These are phyloP conservation scores for Verticillium longisporum DNA, from an alignment of 2,329 filamentous ascomycete species.

Conservation along the genomic window DNA sequence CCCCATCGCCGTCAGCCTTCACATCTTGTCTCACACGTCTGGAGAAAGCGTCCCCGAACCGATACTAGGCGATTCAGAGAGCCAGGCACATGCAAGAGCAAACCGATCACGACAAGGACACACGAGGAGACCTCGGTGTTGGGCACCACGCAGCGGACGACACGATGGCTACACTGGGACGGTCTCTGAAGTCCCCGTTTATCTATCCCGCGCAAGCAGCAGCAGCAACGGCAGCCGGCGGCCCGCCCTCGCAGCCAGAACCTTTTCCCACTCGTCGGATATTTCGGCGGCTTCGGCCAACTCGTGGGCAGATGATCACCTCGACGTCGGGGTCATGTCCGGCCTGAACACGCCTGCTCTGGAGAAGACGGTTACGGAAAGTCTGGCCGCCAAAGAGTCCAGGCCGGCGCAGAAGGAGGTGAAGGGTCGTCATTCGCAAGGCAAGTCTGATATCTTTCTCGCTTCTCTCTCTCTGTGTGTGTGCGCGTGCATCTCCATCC, in stretches of 20 bases:
- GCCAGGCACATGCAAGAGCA: neutral
- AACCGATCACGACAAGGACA: neutral
- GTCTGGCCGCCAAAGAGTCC: neutral
- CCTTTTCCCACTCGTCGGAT: slow-evolving; percentile 40
- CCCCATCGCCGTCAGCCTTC: too few species aligned
- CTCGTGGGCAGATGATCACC: slow-evolving; percentile 14
- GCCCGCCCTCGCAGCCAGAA: slow-evolving; percentile 34
- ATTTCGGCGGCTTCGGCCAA: slow-evolving; percentile 28
- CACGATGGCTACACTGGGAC: slow-evolving; percentile 40
- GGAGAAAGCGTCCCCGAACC: neutral
- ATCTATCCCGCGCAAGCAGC: slow-evolving; percentile 26
- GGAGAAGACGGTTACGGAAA: slow-evolving; percentile 8
- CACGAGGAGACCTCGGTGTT: neutral
- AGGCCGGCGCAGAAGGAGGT: neutral
- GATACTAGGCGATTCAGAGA: neutral
- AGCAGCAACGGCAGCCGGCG: slow-evolving; percentile 21
- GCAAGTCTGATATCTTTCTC: neutral
- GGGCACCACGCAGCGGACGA: neutral
- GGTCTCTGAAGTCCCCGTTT: slow-evolving; percentile 41
- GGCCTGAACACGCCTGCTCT: slow-evolving; percentile 14
- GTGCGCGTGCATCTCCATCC: neutral
- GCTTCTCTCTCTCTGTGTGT: neutral
- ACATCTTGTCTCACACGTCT: too few species aligned
- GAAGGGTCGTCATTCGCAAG: neutral
- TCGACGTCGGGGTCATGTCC: slow-evolving; percentile 29